Percentiles rank a stretch among this genome's conserved stretches.
These are phyloP conservation scores for Coemansia sp. DNA, from an alignment of 192 early-diverging fungal species.

Conservation along the genomic window DNA sequence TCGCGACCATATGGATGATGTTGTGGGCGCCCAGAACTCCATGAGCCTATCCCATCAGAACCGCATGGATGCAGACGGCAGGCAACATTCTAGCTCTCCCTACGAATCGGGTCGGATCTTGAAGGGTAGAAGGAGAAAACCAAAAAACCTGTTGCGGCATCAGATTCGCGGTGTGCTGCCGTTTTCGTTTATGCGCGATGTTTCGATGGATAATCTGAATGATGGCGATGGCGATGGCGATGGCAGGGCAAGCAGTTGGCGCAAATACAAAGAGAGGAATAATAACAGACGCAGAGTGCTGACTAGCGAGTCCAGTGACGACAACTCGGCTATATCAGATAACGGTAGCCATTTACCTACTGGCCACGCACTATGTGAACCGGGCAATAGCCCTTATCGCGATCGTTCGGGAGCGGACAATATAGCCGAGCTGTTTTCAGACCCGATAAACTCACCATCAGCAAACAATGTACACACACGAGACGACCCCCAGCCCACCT, in stretches of 20 bases:
- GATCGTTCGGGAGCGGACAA: neutral
- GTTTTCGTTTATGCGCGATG: conserved; percentile 51
- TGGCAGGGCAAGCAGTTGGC: conserved; percentile 18
- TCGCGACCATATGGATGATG: neutral
- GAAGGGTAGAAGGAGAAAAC: conserved; percentile 18
- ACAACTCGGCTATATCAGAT: neutral
- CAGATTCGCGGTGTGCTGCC: conserved; percentile 51
- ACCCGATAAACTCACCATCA: conserved; percentile 1
- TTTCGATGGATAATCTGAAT: conserved; percentile 15
- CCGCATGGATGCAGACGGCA: neutral
- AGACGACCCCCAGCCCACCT: neutral
- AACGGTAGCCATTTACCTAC: neutral
- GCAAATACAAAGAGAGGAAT: neutral
- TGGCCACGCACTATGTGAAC: neutral
- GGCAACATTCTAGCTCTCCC: neutral
- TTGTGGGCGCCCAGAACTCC: neutral
- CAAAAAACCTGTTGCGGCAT: conserved; percentile 26
- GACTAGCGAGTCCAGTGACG: conserved; percentile 28
- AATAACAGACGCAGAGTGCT: conserved; percentile 8
- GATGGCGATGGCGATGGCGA: conserved; percentile 29
- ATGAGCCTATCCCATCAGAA: neutral
- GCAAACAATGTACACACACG: neutral
- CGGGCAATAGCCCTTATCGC: neutral
- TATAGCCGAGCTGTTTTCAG: conserved; percentile 23
- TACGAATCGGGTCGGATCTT: conserved; percentile 4